Evolutionary conservation across 176 grass and related monocot genomes (phyloP), one percentile per base, ranked within the genome.

Genomic region (Aegilops speltoides): DNA sequence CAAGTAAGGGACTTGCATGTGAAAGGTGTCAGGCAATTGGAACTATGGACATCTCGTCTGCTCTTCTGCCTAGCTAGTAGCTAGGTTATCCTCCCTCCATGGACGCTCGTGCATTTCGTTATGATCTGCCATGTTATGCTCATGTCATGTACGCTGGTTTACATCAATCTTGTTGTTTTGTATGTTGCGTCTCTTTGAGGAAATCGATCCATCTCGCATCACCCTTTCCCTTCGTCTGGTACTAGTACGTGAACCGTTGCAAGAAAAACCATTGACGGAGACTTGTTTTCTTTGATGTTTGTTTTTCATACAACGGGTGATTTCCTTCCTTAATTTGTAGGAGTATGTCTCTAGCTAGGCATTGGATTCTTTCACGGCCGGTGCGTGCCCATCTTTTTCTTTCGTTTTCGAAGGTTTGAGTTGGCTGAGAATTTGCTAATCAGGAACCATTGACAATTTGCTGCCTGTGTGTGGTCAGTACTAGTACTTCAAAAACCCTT

Each of bases 41-140:
- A 50, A 82, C n/a, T 68, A 56, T 74, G 63, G 75, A 48, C 79
- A 3, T 22, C 74, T 31, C 6, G 32, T 28, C 7, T 79, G 33
- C 64, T 20, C n/a, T 60, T 84, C 64, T 41, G 36, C 36, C 68
- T 43, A 43, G 41, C 41, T 43, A 43, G 41, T 34, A 13, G 76
- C 76, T 79, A 74, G 85, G 81, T 90, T 84, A 68, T 84, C 15
- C 68, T 87, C 66, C 79, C 80, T 79, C 20, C 89, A 54, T 89
- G 11, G n/a, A 72, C 41, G 89, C 79, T 76, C 43, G 66, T 34
- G 41, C 10, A 45, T 74, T 77, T 59, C 82, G 79, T 22, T 70
- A 64, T 73, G 68, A 68, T 85, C 24, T 14, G 19, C 59, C 64
- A 32, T 69, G 33, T 59, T 60, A 20, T 77, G 63, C 64, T 91